Percentiles rank a stretch among this genome's conserved stretches.
phyloP scores from a whole-genome alignment of 164 flowering plant genomes.

The Magnolia sinica region DNA sequence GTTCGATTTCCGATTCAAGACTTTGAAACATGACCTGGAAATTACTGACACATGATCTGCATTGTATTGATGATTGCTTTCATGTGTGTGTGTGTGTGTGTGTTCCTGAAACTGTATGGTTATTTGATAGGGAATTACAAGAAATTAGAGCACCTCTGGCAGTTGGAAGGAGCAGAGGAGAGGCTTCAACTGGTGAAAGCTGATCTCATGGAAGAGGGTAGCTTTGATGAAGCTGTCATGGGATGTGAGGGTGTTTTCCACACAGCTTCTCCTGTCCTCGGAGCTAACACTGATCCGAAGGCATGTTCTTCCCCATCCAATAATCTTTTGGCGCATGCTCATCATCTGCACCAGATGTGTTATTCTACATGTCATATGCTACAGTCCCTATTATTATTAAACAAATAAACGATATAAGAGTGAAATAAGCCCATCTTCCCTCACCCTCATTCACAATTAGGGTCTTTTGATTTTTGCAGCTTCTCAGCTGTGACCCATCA shows the following conservation, averaged over 20 bases:
- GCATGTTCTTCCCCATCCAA: conserved; percentile 20
- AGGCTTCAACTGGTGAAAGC: conserved; percentile 66
- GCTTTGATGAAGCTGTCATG: conserved; percentile 73
- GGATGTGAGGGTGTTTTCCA: conserved; percentile 88
- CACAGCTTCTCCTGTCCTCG: conserved; percentile 81
- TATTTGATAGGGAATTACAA: conserved; percentile 42
- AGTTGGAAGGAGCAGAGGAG: conserved; percentile 79
- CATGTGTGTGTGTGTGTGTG: too few relatives aligned
- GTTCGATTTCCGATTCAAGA: too few relatives aligned
- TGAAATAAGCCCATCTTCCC: too few relatives aligned
- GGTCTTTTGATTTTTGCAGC: neutral
- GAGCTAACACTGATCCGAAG: conserved; percentile 57
- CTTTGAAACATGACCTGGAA: too few relatives aligned
- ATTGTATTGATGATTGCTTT: too few relatives aligned
- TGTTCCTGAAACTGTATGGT: too few relatives aligned
- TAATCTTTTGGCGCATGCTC: neutral
- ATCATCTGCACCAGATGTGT: neutral
- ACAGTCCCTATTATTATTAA: too few relatives aligned
- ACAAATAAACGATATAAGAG: too few relatives aligned
- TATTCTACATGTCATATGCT: neutral
- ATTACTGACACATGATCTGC: too few relatives aligned
- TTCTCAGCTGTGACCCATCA: neutral
- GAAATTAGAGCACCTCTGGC: conserved; percentile 67
- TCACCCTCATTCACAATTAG: too few relatives aligned
- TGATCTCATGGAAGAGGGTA: conserved; percentile 69